Base-by-base conservation (phyloP, 768 basidiomycete genomes). In the Kwoniella sp. region DNA sequence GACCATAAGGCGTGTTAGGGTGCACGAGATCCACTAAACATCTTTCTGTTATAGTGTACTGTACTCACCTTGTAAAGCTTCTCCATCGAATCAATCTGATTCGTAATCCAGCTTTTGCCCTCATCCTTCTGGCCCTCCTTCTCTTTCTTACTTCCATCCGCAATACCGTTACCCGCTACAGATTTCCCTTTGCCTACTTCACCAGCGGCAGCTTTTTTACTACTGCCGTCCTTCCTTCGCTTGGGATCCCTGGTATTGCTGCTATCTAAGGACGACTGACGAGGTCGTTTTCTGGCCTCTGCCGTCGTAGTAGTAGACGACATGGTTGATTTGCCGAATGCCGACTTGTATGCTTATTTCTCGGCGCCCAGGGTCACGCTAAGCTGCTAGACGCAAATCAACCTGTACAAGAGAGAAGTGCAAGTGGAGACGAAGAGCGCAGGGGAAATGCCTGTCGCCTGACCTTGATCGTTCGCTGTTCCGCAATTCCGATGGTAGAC, bases 1-100 rank as follows among this genome's bases (percentile, higher is more conserved):
- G n/a, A n/a, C n/a, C n/a, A n/a, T n/a, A n/a, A n/a, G n/a, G n/a
- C n/a, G n/a, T n/a, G n/a, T n/a, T n/a, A n/a, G n/a, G n/a, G n/a
- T n/a, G n/a, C n/a, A n/a, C n/a, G n/a, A n/a, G n/a, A n/a, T n/a
- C n/a, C n/a, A n/a, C n/a, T n/a, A n/a, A n/a, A n/a, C n/a, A n/a
- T n/a, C n/a, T n/a, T n/a, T n/a, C n/a, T n/a, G n/a, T n/a, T n/a
- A n/a, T n/a, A n/a, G n/a, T n/a, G n/a, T 27, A 46, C 26, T 24
- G 17, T 1, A 52, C 59, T 25, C 24, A 62, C 60, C 49, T 64
- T 64, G 50, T 64, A 64, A 12, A 64, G 50, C 49, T 64, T 64
- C 27, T 64, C 62, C 62, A 64, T 64, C 48, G 29, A 52, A 6
- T 30, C 36, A 24, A 64, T 47, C 55, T 64, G 53, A 6, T 58